These are phyloP conservation scores for Apiospora pterosperma DNA, from an alignment of 2,329 filamentous ascomycete species.

Conservation along the genomic window DNA sequence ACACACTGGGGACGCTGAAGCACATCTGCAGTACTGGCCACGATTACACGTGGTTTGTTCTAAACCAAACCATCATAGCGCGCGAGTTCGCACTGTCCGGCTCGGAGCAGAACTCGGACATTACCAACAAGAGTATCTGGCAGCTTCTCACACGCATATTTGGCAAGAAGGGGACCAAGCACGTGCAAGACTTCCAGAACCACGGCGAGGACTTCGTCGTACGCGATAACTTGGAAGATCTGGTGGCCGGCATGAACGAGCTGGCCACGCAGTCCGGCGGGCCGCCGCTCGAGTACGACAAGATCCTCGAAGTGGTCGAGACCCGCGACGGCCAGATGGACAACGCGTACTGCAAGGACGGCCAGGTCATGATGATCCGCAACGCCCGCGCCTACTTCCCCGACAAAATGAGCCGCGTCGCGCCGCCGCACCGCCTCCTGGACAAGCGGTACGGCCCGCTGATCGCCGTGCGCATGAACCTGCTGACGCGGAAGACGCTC, in stretches of 20 bases:
- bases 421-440: conserved; percentile 49
- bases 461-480: conserved; percentile 58
- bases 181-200: conserved; percentile 57
- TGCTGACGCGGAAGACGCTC: conserved; percentile 59
- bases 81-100: conserved; percentile 60
- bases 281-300: conserved; percentile 41
- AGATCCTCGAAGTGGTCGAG: conserved; percentile 45
- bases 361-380: conserved; percentile 58
- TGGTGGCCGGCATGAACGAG: conserved; percentile 58
- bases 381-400: conserved; percentile 55
- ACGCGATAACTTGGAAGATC: conserved; percentile 49
- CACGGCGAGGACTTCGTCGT: conserved; percentile 59
- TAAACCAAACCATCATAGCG: conserved; percentile 56
- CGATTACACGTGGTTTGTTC: conserved; percentile 63
- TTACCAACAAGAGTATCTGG: conserved; percentile 55
- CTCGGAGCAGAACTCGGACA: conserved; percentile 61
- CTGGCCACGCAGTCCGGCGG: conserved; percentile 44
- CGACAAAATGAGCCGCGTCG: conserved; percentile 48
- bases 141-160: conserved; percentile 49
- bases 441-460: conserved; percentile 55
- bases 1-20: conserved; percentile 55
- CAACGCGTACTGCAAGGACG: conserved; percentile 57
- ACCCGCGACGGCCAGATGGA: conserved; percentile 52
- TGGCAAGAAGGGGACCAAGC: conserved; percentile 46
- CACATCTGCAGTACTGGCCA: conserved; percentile 59